Percentiles rank a stretch among this genome's conserved stretches.
Evolutionary conservation across 441 rosid genomes (phyloP).

Genomic region (Populus hybrid): DNA sequence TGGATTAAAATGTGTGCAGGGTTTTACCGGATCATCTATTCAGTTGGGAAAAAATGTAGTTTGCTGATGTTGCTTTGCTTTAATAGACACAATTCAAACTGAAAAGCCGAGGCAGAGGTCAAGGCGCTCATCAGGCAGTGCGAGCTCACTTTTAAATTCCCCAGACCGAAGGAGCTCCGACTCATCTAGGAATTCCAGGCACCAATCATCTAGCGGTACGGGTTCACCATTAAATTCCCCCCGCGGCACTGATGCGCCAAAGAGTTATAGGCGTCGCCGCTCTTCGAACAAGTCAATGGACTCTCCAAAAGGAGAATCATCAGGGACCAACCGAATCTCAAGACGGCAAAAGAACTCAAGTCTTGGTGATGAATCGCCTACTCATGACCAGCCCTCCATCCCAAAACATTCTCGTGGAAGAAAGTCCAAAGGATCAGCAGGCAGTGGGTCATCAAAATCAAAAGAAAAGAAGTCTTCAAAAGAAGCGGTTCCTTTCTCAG

Average conservation of each 20-base stretch:
- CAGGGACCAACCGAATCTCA: slow-evolving; percentile 21
- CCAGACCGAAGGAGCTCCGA: slow-evolving; percentile 31
- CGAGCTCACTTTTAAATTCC: slow-evolving; percentile 29
- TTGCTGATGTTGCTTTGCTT: slow-evolving; percentile 2
- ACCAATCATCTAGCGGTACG: slow-evolving; percentile 28
- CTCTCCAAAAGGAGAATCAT: slow-evolving; percentile 33
- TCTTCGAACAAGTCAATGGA: slow-evolving; percentile 35
- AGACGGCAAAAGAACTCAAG: slow-evolving; percentile 28
- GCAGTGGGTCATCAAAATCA: no score
- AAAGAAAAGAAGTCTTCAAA: slow-evolving; percentile 18
- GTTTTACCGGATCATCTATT: not conserved
- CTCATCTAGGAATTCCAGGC: slow-evolving; percentile 39
- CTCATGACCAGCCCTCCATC: no score
- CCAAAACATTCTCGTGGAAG: slow-evolving; percentile 47
- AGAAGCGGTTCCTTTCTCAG: slow-evolving; percentile 13
- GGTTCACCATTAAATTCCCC: slow-evolving; percentile 37
- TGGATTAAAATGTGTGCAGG: not conserved
- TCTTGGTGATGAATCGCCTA: no score
- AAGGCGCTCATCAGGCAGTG: slow-evolving; percentile 30
- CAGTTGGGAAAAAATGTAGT: not conserved
- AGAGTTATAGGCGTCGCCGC: slow-evolving; percentile 45
- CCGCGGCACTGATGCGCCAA: slow-evolving; percentile 27
- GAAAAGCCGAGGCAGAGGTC: slow-evolving; percentile 49
- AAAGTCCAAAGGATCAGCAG: slow-evolving; percentile 42
- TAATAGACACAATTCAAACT: slow-evolving; percentile 15